Evolutionary conservation across 805 yeast genomes (phyloP), one percentile per base, ranked within the genome.

Genomic region (Candida xiaguanensis): DNA sequence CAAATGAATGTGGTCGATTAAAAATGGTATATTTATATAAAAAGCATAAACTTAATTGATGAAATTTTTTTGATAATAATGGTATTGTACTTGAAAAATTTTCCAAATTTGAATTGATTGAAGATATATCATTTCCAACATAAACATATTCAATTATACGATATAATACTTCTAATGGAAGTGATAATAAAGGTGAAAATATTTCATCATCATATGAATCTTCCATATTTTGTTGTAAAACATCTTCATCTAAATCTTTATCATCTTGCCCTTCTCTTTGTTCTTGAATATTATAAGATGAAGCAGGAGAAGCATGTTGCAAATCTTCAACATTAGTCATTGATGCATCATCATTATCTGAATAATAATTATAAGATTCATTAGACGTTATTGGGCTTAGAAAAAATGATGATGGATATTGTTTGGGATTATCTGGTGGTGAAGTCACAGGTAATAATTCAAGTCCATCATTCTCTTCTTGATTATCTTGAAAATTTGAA

Each of bases 1-100:
- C 85, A 51, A 88, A 88, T 8, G 89, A 73, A 41, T 80, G 85
- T 4, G 96, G 91, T 30, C 93, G 77, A 44, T 86, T 82, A 62
- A 88, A 84, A 36, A 77, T 75, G 45, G 85, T 80, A 51, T 82
- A 82, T 48, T 76, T 75, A 61, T 82, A 83, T 19, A 80, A 60
- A 45, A 79, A 74, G 44, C 80, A 75, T 35, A 74, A 61, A 24
- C 81, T 73, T 22, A 82, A 63, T 41, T 75, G 74, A 52, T 79
- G 73, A 53, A 82, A 77, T 12, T 77, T 72, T 48, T 72, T 75
- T 52, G 76, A 75, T 14, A 83, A 78, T 3, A 78, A 63, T 2
- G 78, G 67, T 34, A 78, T 68, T 19, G 79, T 73, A 36, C 70
- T 68, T 41, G 75, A 57, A 52, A 78, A 78, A 43, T 63, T 65